phyloP scores from a whole-genome alignment of 352 stramenopile species.

The Globisporangium megalacanthum region DNA sequence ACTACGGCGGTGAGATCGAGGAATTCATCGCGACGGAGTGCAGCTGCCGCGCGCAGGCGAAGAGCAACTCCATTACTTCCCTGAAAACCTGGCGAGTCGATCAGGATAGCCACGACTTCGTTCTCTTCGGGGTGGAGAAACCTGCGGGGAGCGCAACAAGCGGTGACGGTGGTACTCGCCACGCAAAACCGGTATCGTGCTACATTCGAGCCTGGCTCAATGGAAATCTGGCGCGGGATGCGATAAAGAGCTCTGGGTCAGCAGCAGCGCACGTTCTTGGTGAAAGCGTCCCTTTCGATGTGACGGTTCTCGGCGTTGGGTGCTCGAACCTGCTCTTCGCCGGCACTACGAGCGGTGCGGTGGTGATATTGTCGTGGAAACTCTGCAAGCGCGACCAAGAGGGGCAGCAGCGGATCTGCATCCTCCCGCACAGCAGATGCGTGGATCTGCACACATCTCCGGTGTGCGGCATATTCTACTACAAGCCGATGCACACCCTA shows the following conservation, averaged over 20 bases:
- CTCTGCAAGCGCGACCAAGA: constrained; percentile 20
- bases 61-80: constrained; percentile 19
- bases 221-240: constrained; percentile 35
- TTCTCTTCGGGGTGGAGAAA: constrained; percentile 47
- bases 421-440: constrained; percentile 24
- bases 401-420: constrained; percentile 16
- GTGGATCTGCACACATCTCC: constrained; percentile 48
- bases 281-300: constrained; percentile 22
- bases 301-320: constrained; percentile 40
- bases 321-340: constrained; percentile 37
- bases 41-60: constrained; percentile 15
- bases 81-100: constrained; percentile 26
- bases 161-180: neutral
- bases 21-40: constrained; percentile 30
- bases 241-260: constrained; percentile 15
- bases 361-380: constrained; percentile 51
- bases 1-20: constrained; percentile 34
- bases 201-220: constrained; percentile 54
- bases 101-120: constrained; percentile 46
- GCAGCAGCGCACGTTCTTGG: constrained; percentile 2
- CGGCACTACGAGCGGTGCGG: constrained; percentile 31
- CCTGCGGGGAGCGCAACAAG: neutral
- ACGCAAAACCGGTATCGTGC: constrained; percentile 6
- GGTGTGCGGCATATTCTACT: constrained; percentile 38
- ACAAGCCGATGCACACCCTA: constrained; percentile 18